Evolutionary conservation across 2,329 filamentous ascomycete genomes (phyloP).

Genomic region (Ilyonectria sp.): DNA sequence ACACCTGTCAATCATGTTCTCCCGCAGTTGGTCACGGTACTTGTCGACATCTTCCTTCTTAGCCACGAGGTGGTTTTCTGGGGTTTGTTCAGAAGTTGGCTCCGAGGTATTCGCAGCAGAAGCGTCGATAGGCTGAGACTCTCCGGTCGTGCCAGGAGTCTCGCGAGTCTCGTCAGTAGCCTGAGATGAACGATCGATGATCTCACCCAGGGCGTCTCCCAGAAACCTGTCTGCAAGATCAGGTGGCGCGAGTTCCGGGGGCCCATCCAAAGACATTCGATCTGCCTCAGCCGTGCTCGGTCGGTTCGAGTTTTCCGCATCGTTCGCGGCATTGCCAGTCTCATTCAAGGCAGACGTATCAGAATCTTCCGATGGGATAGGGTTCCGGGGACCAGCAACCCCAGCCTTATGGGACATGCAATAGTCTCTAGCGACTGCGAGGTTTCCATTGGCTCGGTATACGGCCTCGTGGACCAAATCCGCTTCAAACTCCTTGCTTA

Average conservation of each 20-base stretch:
- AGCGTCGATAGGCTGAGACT: slow-evolving; percentile 33
- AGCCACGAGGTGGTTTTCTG: slow-evolving; percentile 36
- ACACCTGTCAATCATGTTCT: slow-evolving; percentile 88
- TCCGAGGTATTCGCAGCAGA: slow-evolving; percentile 28
- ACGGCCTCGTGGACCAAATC: slow-evolving; percentile 83
- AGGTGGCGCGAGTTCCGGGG: slow-evolving; percentile 46
- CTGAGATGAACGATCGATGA: slow-evolving; percentile 46
- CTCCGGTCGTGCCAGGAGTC: slow-evolving; percentile 39
- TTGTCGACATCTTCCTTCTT: slow-evolving; percentile 85
- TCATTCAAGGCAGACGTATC: slow-evolving; percentile 54
- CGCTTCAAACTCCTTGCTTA: slow-evolving; percentile 59
- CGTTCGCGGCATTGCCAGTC: slow-evolving; percentile 34
- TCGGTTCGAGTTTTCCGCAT: slow-evolving; percentile 44
- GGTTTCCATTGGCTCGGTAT: slow-evolving; percentile 83
- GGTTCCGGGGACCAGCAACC: slow-evolving; percentile 73
- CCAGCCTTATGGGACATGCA: slow-evolving; percentile 75
- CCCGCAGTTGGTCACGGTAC: slow-evolving; percentile 79
- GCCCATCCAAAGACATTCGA: slow-evolving; percentile 56
- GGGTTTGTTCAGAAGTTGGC: slow-evolving; percentile 34
- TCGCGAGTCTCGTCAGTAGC: slow-evolving; percentile 40
- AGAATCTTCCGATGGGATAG: slow-evolving; percentile 75
- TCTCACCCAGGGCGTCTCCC: slow-evolving; percentile 49
- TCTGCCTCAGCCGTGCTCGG: slow-evolving; percentile 51
- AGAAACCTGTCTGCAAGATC: slow-evolving; percentile 44
- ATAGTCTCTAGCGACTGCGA: slow-evolving; percentile 77